Evolutionary conservation across 345 rosid species (phyloP).

Genomic region (Nephelium lappaceum): DNA sequence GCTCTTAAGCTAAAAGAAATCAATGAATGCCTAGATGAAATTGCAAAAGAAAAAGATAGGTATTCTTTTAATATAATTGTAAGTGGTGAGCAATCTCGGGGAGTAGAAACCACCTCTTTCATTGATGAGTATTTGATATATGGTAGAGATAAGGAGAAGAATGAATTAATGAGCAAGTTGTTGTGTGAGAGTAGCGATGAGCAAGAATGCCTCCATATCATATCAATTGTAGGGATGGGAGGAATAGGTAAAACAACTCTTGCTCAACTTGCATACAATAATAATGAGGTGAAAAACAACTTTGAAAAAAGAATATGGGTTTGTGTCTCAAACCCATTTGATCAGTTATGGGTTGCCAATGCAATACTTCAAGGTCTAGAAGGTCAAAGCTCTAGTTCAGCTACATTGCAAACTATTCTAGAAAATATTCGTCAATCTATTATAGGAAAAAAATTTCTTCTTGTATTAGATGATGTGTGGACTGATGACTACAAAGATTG

Average conservation of each 20-base stretch:
- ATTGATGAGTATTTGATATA: not conserved
- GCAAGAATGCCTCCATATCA: not conserved
- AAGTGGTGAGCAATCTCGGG: not conserved
- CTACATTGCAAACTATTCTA: not conserved
- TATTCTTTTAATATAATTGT: not conserved
- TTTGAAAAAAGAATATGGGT: not conserved
- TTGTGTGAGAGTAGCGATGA: not conserved
- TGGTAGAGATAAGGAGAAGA: not conserved
- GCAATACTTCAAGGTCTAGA: not conserved
- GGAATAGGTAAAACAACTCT: not conserved
- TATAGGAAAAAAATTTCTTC: too few species aligned
- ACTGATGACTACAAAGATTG: too few species aligned
- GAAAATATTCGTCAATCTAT: too few species aligned
- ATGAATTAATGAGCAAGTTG: not conserved
- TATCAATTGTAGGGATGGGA: not conserved
- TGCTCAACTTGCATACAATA: not conserved
- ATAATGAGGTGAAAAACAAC: not conserved
- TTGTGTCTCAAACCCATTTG: not conserved
- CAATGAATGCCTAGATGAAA: not conserved
- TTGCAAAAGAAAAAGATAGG: not conserved
- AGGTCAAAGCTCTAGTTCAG: not conserved
- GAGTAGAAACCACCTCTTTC: not conserved
- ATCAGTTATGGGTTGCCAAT: not conserved
- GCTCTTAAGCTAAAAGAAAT: not conserved
- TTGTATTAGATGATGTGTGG: too few species aligned